Base-by-base conservation (phyloP, 2,329 filamentous ascomycete genomes). In the Metarhizium anisopliae region DNA sequence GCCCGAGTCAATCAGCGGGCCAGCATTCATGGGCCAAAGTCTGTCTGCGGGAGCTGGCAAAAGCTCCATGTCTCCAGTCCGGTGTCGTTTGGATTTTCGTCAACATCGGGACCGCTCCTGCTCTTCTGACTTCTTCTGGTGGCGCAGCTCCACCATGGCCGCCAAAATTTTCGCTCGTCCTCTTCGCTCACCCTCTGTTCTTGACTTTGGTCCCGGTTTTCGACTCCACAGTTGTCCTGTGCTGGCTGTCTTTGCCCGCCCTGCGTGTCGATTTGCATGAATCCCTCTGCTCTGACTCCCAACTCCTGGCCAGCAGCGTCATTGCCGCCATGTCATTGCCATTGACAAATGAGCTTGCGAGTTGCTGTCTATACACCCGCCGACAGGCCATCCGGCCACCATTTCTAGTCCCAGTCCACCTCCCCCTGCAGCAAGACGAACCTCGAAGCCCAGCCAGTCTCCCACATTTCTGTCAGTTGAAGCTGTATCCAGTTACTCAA, bases 311-410 rank as follows among this genome's bases (percentile, higher is more conserved):
- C 25, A 25, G 25, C 25, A 25, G 25, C 52, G 52, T 53, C 52
- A 47, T 38, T 14, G 14, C 6, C n/a, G 8, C 42, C 38, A 36
- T 29, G 25, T 4, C 3, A 25, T 25, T 25, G 25, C 25, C 25
- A 25, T 25, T 25, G 25, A 25, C 25, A 25, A 25, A 25, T 25
- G 25, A 25, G 25, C 25, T 25, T 25, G 25, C 25, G 25, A 25
- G 25, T 25, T 25, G 25, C 25, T 25, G 25, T 52, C 18, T 42
- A 6, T 16, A 18, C 7, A 10, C 42, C 45, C 25, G 13, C 25
- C 18, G 53, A 58, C 53, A 32, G 56, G 43, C 56, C 52, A 55
- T 51, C 52, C 56, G 56, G 56, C 56, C 56, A 55, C 45, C 32
- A 47, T 36, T 50, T 35, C 40, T 49, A 47, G n/a, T 6, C 18